These are phyloP conservation scores for Echria macrotheca DNA, from an alignment of 495 filamentous ascomycete genomes.

Conservation along the genomic window DNA sequence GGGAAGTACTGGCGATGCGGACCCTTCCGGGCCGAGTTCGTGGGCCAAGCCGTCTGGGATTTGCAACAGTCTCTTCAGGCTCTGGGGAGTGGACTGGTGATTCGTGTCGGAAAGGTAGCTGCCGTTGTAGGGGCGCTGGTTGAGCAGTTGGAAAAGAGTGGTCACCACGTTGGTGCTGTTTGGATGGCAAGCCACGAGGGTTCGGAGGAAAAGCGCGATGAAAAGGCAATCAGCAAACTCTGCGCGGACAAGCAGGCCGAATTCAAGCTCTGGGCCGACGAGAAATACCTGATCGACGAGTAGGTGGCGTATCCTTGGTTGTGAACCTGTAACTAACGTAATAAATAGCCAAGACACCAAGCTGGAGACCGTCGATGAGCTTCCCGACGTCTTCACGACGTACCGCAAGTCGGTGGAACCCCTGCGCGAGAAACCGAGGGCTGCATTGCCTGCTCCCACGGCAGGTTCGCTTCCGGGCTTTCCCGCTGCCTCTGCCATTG, in stretches of 20 bases:
- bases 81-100: conserved; percentile 52
- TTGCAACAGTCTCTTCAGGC: conserved; percentile 51
- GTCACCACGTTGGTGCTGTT: conserved; percentile 48
- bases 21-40: conserved; percentile 59
- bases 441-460: conserved; percentile 38
- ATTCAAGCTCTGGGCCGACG: conserved; percentile 59
- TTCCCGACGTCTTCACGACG: conserved; percentile 63
- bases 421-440: conserved; percentile 52
- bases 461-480: conserved; percentile 46
- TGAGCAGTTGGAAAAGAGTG: conserved; percentile 35
- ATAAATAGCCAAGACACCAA: too few species aligned
- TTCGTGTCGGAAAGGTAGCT: conserved; percentile 54
- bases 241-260: conserved; percentile 44
- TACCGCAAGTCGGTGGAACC: conserved; percentile 64
- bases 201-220: conserved; percentile 58
- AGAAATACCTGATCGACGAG: conserved; percentile 72
- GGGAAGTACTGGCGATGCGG: conserved; percentile 64
- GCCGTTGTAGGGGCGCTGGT: conserved; percentile 51
- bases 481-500: conserved; percentile 39
- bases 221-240: conserved; percentile 43
- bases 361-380: too few species aligned
- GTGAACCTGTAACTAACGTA: too few species aligned
- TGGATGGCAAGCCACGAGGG: conserved; percentile 67
- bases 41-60: conserved; percentile 64
- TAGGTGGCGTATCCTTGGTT: conserved; percentile 34